Evolutionary conservation across 208 protist species (phyloP), one percentile per base, ranked within the genome.

Genomic region (Acanthamoeba lugdunensis): DNA sequence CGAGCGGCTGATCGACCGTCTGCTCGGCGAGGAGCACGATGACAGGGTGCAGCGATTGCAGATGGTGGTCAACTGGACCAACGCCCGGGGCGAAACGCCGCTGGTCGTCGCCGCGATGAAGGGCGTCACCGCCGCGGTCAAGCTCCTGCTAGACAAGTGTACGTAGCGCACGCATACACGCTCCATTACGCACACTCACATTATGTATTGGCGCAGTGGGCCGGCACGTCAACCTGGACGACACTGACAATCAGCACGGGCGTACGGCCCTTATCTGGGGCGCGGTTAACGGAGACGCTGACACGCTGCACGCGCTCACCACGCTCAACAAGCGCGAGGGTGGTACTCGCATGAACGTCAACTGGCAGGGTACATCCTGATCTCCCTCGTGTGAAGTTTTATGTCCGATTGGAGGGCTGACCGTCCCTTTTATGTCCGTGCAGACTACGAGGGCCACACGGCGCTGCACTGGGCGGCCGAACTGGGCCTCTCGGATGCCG

Each of bases 381-480:
- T 1, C 33, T 23, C 11, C 18, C 14, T 2, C 6, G 33, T 16
- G 9, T 33, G 6, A 14, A 30, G 2, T 52, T 52, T 52, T 52
- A 52, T 16, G 48, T 52, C 11, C 48, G 48, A 52, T 52, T 16
- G 48, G 13, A 52, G 48, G 9, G 48, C 33, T 30, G 33, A 77
- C 6, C 6, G 69, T 33, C 9, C 28, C 14, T 77, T 28, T 4
- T n/a, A 14, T 65, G 58, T 65, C 21, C 14, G 23, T 50, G 33
- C 71, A 81, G 71, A 81, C 71, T 81, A 81, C 28, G 71, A 81
- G 71, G 71, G 71, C 41, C 28, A 48, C 33, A 81, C 71, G 41
- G 71, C 71, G n/a, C 33, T 81, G 71, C 71, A 81, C 41, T 81
- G 71, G 71, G 71, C 71, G 6, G 71, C 71, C 2, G 71, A 81